Evolutionary conservation across 2,329 filamentous ascomycete genomes (phyloP).

Genomic region (Tolypocladium inflatum): DNA sequence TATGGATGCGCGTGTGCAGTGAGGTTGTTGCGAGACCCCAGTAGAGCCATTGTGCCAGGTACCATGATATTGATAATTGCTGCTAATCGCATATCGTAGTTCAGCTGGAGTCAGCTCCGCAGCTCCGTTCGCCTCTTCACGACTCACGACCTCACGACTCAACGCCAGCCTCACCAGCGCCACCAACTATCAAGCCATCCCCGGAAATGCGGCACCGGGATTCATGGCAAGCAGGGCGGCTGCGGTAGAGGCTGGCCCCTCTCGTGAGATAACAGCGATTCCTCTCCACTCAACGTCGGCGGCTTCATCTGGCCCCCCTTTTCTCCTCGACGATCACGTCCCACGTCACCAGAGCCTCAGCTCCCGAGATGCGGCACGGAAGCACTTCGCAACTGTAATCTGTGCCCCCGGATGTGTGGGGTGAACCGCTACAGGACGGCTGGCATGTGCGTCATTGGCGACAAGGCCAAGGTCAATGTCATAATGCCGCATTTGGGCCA

Average conservation of each 20-base stretch:
- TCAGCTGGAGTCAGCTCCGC: no score
- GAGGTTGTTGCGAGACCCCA: no score
- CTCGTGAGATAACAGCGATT: neutral
- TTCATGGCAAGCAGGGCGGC: neutral
- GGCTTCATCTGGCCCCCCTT: constrained; percentile 51
- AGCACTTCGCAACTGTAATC: constrained; percentile 70
- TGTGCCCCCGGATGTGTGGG: constrained; percentile 68
- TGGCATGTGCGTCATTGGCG: constrained; percentile 69
- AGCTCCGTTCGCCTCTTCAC: neutral
- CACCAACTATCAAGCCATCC: neutral
- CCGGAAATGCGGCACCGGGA: neutral
- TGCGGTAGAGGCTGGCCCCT: constrained; percentile 2
- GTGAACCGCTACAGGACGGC: constrained; percentile 75
- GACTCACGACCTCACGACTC: neutral
- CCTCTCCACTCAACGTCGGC: neutral
- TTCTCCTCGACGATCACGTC: constrained; percentile 64
- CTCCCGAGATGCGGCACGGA: constrained; percentile 59
- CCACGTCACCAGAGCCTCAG: constrained; percentile 64
- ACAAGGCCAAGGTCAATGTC: constrained; percentile 69
- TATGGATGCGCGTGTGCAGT: no score
- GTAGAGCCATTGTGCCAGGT: neutral
- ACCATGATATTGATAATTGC: neutral
- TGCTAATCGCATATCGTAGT: neutral
- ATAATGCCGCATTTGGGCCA: constrained; percentile 83
- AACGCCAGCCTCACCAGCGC: neutral